A percentile compares a stretch with the other conserved stretches of the same genome.
Evolutionary conservation across 2,329 filamentous ascomycete genomes (phyloP).

Genomic region (Diplodia mutila): DNA sequence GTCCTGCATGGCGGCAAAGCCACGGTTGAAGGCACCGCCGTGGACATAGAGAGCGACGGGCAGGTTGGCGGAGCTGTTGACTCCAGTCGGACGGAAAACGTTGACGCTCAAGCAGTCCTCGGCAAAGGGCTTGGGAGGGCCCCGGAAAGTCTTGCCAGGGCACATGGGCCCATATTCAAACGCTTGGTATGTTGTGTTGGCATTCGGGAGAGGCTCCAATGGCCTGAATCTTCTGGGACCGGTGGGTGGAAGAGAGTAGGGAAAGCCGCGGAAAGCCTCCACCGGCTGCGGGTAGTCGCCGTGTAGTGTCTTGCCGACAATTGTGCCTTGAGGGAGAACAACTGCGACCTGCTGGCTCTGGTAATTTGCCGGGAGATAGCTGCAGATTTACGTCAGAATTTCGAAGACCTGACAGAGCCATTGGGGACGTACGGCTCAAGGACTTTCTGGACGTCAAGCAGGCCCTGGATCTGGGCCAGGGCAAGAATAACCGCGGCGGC

Average conservation of each 20-base stretch:
- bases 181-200: slow-evolving; percentile 29
- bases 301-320: slow-evolving; percentile 26
- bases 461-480: slow-evolving; percentile 17
- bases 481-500: slow-evolving; percentile 18
- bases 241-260: slow-evolving; percentile 32
- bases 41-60: slow-evolving; percentile 58
- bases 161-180: slow-evolving; percentile 31
- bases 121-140: slow-evolving; percentile 28
- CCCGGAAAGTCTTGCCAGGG: slow-evolving; percentile 31
- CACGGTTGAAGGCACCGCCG: slow-evolving; percentile 62
- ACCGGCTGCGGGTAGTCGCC: slow-evolving; percentile 25
- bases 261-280: slow-evolving; percentile 32
- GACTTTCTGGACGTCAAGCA: slow-evolving; percentile 20
- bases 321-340: slow-evolving; percentile 28
- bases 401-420: neutral
- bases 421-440: slow-evolving; percentile 19
- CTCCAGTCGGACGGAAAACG: slow-evolving; percentile 29
- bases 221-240: slow-evolving; percentile 32
- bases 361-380: slow-evolving; percentile 9
- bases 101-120: slow-evolving; percentile 35
- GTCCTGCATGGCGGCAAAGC: slow-evolving; percentile 53
- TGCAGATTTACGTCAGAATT: neutral
- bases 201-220: slow-evolving; percentile 29
- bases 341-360: slow-evolving; percentile 23
- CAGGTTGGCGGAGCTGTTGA: slow-evolving; percentile 22